phyloP scores from a whole-genome alignment of 345 rosid genomes.

The Murraya paniculata region DNA sequence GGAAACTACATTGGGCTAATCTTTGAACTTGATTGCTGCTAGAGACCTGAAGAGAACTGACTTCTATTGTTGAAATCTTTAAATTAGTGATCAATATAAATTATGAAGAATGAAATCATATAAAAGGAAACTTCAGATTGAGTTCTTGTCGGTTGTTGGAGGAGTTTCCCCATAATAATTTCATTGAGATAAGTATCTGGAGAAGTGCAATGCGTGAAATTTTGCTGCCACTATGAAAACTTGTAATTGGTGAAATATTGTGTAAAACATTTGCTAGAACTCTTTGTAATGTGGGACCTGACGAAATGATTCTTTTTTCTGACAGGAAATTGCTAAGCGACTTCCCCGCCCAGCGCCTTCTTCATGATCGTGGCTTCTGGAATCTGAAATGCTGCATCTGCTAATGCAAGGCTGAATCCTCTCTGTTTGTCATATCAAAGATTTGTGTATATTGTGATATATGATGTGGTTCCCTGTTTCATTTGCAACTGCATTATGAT shows the following conservation, averaged over 20 bases:
- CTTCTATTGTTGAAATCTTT: not conserved
- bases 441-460: constrained; percentile 25
- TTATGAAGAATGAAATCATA: not conserved
- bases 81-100: not conserved
- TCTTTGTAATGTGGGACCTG: not conserved
- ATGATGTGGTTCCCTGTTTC: constrained; percentile 11
- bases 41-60: not conserved
- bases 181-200: not conserved
- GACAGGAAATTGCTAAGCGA: constrained; percentile 91
- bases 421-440: constrained; percentile 7
- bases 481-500: not conserved
- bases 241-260: not conserved
- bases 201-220: not conserved
- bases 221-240: not conserved
- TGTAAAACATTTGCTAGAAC: not conserved
- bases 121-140: not conserved
- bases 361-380: constrained; percentile 39
- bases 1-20: not conserved
- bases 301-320: not conserved
- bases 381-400: constrained; percentile 6
- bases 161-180: not conserved
- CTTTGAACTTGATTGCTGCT: not conserved
- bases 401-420: not conserved
- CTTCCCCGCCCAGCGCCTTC: constrained; percentile 62
- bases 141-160: not conserved